Evolutionary conservation across 2,329 filamentous ascomycete species (phyloP), one percentile per base, ranked within the genome.

Genomic region (Periconia digitata): DNA sequence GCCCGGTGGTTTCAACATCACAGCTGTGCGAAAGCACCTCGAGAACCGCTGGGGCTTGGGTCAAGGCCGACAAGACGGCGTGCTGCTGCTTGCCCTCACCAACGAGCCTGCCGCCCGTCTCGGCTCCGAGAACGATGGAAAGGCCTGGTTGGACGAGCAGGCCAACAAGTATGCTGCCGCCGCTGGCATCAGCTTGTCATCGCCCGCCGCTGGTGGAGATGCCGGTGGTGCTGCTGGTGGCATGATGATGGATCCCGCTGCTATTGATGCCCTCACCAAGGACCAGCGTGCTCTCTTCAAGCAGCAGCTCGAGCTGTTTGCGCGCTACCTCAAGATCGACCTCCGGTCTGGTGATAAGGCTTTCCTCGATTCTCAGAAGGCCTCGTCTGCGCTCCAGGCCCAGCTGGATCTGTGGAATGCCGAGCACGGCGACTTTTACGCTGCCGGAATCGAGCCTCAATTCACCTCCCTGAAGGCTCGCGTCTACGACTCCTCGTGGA

Each of bases 241-340:
- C 69, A 97, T 99, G 94, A 96, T 99, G 90, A 97, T 99, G 92
- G 94, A 99, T 66, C 94, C 94, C 8, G 94, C 92, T 34, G 94
- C 94, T 44, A 87, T 99, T 56, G 94, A 99, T 71, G 94, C 94
- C 13, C 81, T 99, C 45, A 99, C 94, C 66, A 97, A 97, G 73
- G 94, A 97, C 67, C 94, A 99, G 74, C 85, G 88, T 55, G 88
- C 90, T 21, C 81, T 99, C 1, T 97, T 97, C 85, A 97, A 97
- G 81, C 92, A 99, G 71, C 94, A 99, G 72, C 83, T 99, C 21
- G 94, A 99, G 77, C 81, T 96, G 17, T 89, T 95, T 59, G 94
- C 94, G 5, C 84, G 92, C 62, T 99, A 99, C 72, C 82, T 99
- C 59, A 97, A 99, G 79, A 88, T 97, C 79, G 94, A 99, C 66